Evolutionary conservation across 148 eudicot species (phyloP).

Genomic region (Cornus suecica): DNA sequence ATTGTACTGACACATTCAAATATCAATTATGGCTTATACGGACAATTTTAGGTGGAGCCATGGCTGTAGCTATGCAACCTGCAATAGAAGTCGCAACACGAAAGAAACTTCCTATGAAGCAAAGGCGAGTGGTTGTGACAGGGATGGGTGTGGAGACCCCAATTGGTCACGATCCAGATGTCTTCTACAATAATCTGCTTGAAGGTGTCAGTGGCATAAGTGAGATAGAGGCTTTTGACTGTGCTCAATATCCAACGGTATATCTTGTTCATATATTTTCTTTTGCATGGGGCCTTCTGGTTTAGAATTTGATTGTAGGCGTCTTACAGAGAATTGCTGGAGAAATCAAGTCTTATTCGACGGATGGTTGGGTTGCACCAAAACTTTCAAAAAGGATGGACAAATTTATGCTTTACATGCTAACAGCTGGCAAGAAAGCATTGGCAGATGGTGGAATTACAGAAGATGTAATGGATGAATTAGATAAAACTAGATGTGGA

Average conservation of each 20-base stretch:
- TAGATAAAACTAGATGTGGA: conserved; percentile 79
- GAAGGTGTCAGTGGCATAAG: conserved; percentile 93
- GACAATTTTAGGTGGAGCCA: conserved; percentile 48
- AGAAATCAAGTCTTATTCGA: conserved; percentile 83
- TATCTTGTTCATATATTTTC: conserved; percentile 12
- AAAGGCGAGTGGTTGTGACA: conserved; percentile 86
- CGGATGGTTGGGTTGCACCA: conserved; percentile 89
- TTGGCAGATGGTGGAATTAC: conserved; percentile 82
- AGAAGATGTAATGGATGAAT: conserved; percentile 68
- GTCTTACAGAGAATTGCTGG: conserved; percentile 85
- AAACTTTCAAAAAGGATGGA: conserved; percentile 89
- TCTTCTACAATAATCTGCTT: conserved; percentile 79
- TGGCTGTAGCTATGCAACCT: conserved; percentile 69
- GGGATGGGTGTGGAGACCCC: conserved; percentile 94
- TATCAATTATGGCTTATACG: conserved; percentile 1
- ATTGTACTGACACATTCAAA: not conserved
- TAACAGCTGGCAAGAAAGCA: conserved; percentile 97
- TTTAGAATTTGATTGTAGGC: conserved; percentile 11
- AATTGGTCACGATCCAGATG: conserved; percentile 72
- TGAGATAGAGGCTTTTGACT: conserved; percentile 82
- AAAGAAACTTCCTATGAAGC: conserved; percentile 48
- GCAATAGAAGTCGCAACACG: conserved; percentile 45
- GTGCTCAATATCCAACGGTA: conserved; percentile 78
- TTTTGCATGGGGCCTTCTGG: conserved; percentile 2
- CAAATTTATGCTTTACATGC: conserved; percentile 94